Base-by-base conservation (phyloP, 2,329 filamentous ascomycete genomes). In the Monilinia fructigena region DNA sequence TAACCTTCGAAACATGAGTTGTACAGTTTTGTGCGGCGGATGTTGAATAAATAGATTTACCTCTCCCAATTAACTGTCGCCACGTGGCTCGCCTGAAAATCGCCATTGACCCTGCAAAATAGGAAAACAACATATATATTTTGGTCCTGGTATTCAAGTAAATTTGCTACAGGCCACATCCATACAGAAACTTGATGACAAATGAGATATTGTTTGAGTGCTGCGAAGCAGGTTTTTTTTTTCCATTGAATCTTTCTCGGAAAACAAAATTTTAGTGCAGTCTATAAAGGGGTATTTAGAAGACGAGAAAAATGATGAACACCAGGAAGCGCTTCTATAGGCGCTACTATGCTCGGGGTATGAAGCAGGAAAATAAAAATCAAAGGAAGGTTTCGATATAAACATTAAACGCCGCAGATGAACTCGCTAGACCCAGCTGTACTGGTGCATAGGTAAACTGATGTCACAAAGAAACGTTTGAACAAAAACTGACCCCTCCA, bases 261-360 rank as follows among this genome's bases (percentile, higher is more conserved):
- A 65, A 65, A 59, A 56, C 42, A 50, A 50, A 58, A 68, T 68
- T 67, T 68, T 70, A 69, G 69, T 71, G 72, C 72, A 71, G 67
- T 73, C 71, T 73, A 72, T 73, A 69, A 67, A 59, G 65, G 72
- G 72, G 71, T 71, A 71, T 72, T 73, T 72, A 64, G 69, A 72
- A 71, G 70, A 66, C 68, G 55, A 66, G 64, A 66, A 70, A 64
- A 59, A 65, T 64, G 70, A 69, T 67, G 31, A 66, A 69, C 70
- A 69, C 67, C 60, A 69, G 18, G 55, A 60, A 66, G 60, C 61
- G 68, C 55, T 67, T 68, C 68, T 66, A 55, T 70, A 67, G 67
- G 65, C 69, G 67, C 70, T 67, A 65, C 65, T 69, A 65, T 65
- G 56, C 66, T 60, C 67, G 59, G 70, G 71, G 70, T 73, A 73